Base-by-base conservation (phyloP, 345 rosid species). In the Conringia planisiliqua region DNA sequence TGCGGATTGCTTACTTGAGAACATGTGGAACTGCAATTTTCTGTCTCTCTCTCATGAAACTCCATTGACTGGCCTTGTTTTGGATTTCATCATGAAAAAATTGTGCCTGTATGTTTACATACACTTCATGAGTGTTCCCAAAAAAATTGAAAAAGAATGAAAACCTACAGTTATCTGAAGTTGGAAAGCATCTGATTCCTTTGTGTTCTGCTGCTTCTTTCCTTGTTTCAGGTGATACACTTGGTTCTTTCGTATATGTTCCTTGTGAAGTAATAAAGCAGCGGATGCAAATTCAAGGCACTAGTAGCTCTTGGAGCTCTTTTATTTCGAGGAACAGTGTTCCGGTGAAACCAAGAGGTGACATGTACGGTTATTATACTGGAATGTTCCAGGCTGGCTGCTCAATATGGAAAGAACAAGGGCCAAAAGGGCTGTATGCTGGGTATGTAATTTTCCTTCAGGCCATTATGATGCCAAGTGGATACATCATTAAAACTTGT, bases 231-330 rank as follows among this genome's bases (percentile, higher is more conserved):
- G 98, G 98, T 40, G 98, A 93, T 80, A 89, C 98, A 17, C 89
- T 93, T 72, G 98, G 97, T 83, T 93, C 98, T 60, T 75, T 89
- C 73, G 82, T 88, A 38, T 93, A 91, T 82, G 98, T 93, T 68
- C 98, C 98, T 26, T 93, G 97, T 70, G 98, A 93, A 86, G 97
- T 93, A 60, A 86, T 93, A 80, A 93, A 93, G 88, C 98, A 89
- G 75, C 92, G 97, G 55, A 93, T 93, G 98, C 98, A 93, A 86
- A 83, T 93, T 75, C 98, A 93, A 83, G 98, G 98, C 69, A 83
- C 97, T 7, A 77, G 65, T 76, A 77, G 79, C 62, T 91, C 98
- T 66, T 93, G 93, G 97, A 80, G 79, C 79, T 82, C 93, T 43
- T 66, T 64, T 56, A 69, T 77, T 12, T 42, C 84, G 59, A 88